These are phyloP conservation scores for Dryas integrifolia DNA, from an alignment of 331 rosid genomes.

Conservation along the genomic window DNA sequence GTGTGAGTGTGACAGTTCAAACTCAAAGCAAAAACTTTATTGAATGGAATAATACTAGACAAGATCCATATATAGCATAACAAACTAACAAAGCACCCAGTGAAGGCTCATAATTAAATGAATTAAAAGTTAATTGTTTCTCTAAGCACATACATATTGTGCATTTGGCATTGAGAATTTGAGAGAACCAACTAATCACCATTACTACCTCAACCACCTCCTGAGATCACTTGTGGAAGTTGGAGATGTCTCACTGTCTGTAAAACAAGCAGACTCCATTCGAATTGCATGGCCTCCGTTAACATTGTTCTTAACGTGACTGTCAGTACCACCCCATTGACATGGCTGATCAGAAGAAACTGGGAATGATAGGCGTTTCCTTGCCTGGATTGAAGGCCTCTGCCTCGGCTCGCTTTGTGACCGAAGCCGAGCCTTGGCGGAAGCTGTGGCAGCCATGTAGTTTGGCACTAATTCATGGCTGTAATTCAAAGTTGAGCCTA, in stretches of 20 bases:
- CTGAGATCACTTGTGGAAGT: constrained; percentile 21
- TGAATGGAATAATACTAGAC: too few species aligned
- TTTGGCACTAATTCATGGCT: constrained; percentile 22
- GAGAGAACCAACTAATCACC: background rate
- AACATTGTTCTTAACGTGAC: background rate
- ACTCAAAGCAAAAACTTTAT: too few species aligned
- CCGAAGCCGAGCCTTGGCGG: constrained; percentile 48
- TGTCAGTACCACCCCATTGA: too few species aligned
- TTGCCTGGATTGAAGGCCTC: constrained; percentile 31
- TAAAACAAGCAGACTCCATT: constrained; percentile 25
- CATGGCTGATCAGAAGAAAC: constrained; percentile 4
- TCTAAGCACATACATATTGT: background rate
- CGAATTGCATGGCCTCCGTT: constrained; percentile 3
- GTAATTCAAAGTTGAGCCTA: background rate
- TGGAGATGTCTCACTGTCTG: constrained; percentile 39
- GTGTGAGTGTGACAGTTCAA: too few species aligned
- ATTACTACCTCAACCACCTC: constrained; percentile 25
- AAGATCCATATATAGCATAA: too few species aligned
- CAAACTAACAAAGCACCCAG: too few species aligned
- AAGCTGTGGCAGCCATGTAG: constrained; percentile 55
- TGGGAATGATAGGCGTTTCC: constrained; percentile 44
- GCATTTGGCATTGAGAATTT: background rate
- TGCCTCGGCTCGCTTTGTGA: constrained; percentile 53
- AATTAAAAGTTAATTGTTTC: too few species aligned
- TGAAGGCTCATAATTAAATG: too few species aligned